These are phyloP conservation scores for Penstemon newberryi DNA, from an alignment of 257 asterid species.

Conservation along the genomic window DNA sequence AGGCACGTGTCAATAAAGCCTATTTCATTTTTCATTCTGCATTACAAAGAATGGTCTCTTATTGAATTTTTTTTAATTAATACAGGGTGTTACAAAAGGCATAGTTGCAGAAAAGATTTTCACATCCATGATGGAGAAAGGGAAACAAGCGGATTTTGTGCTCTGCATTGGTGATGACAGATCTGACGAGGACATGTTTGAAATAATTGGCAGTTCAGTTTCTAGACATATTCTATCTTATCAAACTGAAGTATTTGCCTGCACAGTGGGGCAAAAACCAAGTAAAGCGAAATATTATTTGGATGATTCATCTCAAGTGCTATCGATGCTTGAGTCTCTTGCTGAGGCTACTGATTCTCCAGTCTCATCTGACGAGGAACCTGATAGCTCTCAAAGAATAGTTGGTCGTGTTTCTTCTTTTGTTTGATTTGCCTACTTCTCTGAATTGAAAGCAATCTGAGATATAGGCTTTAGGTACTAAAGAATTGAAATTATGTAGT, in stretches of 20 bases:
- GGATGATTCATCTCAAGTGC: slow-evolving; percentile 78
- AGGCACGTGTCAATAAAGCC: slow-evolving; percentile 42
- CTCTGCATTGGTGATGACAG: slow-evolving; percentile 91
- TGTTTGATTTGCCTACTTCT: slow-evolving; percentile 31
- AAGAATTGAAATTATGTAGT: slow-evolving; percentile 26
- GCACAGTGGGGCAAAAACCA: slow-evolving; percentile 91
- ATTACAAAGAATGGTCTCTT: slow-evolving; percentile 7
- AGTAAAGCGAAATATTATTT: slow-evolving; percentile 85
- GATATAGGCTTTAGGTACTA: slow-evolving; percentile 39
- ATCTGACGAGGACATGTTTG: slow-evolving; percentile 93
- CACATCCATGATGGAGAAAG: slow-evolving; percentile 64
- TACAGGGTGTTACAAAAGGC: slow-evolving; percentile 80
- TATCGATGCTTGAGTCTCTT: slow-evolving; percentile 73
- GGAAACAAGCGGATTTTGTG: slow-evolving; percentile 67
- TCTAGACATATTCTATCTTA: slow-evolving; percentile 51
- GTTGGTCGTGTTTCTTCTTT: slow-evolving; percentile 33
- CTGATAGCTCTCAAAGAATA: slow-evolving; percentile 33
- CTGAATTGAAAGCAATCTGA: slow-evolving; percentile 29
- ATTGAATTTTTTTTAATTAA: no score
- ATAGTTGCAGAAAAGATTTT: slow-evolving; percentile 73
- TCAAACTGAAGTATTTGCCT: slow-evolving; percentile 70
- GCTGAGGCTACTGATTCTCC: slow-evolving; percentile 80
- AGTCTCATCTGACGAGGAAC: slow-evolving; percentile 60
- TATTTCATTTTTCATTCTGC: neutral
- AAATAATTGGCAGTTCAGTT: slow-evolving; percentile 58